Evolutionary conservation across 2,329 filamentous ascomycete species (phyloP), one percentile per base, ranked within the genome.

Genomic region (Microcyclospora tardicrescens): DNA sequence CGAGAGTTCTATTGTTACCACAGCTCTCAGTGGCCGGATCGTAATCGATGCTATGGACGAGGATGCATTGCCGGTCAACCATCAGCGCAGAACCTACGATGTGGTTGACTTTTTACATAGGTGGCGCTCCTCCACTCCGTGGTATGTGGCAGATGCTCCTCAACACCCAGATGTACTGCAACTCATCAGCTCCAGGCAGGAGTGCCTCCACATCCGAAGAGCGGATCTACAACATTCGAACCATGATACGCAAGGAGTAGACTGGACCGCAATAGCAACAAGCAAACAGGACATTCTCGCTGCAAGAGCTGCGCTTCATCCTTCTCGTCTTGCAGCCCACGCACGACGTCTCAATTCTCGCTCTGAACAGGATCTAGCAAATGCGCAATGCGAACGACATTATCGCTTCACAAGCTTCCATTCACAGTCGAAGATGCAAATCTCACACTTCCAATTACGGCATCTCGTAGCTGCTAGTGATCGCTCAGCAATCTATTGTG

Each of bases 391-490:
- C 10, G 45, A 52, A 36, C 40, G 30, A 16, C 43, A 48, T 10
- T 58, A 57, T 41, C 47, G 38, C 11, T 58, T 56, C 38, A 44
- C 45, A 8, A 41, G 39, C 39, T 62, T 56, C 47, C 41, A 46
- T 50, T 57, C 66, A 0, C 57, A 57, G 10, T 64, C 69, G 44
- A 65, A 61, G 38, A 65, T 69, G 4, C 63, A 61, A n/a, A 65
- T 71, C 34, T 64, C 68, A 24, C 73, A 77, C 51, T 76, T 74
- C 45, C 73, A 77, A 47, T 63, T 77, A 3, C 71, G 73, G 11
- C 75, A 77, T 45, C 56, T 74, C 8, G 61, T 77, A 48, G 68
- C 69, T 5, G 66, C 69, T 3, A 68, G 65, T 8, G 68, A 68
- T 10, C 66, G 67, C 31, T 69, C 72, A 43, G 72, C 73, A 35